phyloP scores from a whole-genome alignment of 2,329 filamentous ascomycete genomes.

The Uncinocarpus reesii region DNA sequence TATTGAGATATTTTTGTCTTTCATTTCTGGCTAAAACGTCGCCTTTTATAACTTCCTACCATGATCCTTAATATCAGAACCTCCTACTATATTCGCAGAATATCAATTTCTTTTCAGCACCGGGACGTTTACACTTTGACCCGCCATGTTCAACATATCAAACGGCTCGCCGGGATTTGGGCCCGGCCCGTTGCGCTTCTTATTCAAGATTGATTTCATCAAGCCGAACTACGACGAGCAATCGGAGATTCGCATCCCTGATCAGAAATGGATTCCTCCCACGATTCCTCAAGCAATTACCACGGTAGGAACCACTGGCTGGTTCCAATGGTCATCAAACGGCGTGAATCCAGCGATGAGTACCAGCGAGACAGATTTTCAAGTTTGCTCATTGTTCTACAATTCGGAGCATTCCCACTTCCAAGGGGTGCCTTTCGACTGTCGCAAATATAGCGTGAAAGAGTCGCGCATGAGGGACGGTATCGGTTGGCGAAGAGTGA shows the following conservation, averaged over 20 bases:
- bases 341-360: not conserved
- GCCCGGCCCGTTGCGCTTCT: constrained; percentile 12
- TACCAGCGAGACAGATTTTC: constrained; percentile 6
- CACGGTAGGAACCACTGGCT: constrained; percentile 9
- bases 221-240: constrained; percentile 8
- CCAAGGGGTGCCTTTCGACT: constrained; percentile 16
- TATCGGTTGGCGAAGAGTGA: constrained; percentile 16
- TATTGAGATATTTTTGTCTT: not conserved
- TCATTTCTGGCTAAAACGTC: not conserved
- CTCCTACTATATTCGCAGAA: not conserved
- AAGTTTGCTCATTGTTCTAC: constrained; percentile 17
- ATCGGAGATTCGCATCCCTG: constrained; percentile 3
- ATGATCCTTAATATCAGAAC: too few species aligned
- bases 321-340: constrained; percentile 11
- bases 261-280: constrained; percentile 13
- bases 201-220: constrained; percentile 18
- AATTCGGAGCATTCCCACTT: constrained; percentile 15
- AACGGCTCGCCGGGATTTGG: not conserved
- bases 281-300: constrained; percentile 8
- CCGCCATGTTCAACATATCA: too few species aligned
- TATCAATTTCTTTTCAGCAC: not conserved
- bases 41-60: too few species aligned
- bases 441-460: constrained; percentile 10
- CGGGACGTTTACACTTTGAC: not conserved
- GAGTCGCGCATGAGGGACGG: not conserved